Conservation (phyloP, 2,329 filamentous ascomycete species). For the Colletotrichum sojae region DNA sequence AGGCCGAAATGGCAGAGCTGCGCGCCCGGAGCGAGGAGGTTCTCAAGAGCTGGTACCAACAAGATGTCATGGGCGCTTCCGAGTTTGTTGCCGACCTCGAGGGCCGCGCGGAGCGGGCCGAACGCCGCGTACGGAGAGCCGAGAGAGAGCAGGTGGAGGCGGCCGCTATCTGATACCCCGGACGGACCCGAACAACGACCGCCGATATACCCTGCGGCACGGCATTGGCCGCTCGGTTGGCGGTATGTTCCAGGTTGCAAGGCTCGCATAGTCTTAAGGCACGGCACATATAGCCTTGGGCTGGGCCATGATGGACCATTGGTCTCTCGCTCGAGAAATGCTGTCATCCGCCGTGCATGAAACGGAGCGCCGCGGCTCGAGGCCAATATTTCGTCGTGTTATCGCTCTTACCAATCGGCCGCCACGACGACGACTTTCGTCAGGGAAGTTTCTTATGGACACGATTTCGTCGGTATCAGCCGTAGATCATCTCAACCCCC, state of each 20-base stretch:
- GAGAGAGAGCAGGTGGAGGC: slow-evolving; percentile 71
- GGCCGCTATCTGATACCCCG: slow-evolving; percentile 20
- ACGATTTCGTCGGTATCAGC: slow-evolving; percentile 10
- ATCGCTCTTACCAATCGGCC: no score
- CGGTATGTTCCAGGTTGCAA: neutral
- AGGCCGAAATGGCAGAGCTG: slow-evolving; percentile 73
- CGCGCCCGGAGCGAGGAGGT: slow-evolving; percentile 73
- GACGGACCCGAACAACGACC: neutral
- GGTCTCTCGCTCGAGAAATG: neutral
- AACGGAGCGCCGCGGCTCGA: slow-evolving; percentile 12
- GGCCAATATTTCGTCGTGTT: neutral
- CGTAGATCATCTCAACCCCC: slow-evolving; percentile 18
- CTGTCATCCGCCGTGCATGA: slow-evolving; percentile 9
- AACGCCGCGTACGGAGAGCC: slow-evolving; percentile 74
- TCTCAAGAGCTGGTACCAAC: slow-evolving; percentile 81
- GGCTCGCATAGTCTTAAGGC: slow-evolving; percentile 5
- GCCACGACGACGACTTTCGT: neutral
- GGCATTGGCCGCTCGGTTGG: neutral
- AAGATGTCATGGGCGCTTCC: slow-evolving; percentile 76
- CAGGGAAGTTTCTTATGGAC: neutral
- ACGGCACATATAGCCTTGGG: slow-evolving; percentile 1
- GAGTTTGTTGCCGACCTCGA: slow-evolving; percentile 81
- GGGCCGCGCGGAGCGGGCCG: slow-evolving; percentile 74
- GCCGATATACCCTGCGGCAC: neutral
- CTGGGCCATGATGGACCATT: neutral